Evolutionary conservation across 768 basidiomycete species (phyloP).

Genomic region (Leucocoprinus leucothites): DNA sequence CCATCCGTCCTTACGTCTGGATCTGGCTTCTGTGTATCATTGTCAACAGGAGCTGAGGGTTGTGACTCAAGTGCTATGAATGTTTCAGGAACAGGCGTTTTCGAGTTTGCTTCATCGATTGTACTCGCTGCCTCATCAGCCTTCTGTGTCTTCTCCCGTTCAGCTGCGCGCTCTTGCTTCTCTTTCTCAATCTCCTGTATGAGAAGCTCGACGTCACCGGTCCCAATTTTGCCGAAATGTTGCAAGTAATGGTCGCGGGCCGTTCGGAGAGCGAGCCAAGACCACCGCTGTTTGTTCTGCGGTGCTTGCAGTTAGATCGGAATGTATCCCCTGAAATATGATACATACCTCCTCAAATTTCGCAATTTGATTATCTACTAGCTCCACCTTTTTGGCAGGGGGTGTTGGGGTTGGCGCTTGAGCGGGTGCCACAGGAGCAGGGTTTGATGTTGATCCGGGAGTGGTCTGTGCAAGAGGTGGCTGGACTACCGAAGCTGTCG

Average conservation of each 20-base stretch:
- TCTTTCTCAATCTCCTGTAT: constrained; percentile 49
- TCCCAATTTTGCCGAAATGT: constrained; percentile 81
- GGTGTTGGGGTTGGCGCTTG: constrained; percentile 23
- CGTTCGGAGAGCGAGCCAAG: constrained; percentile 79
- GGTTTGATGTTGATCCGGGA: constrained; percentile 23
- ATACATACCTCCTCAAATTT: constrained; percentile 60
- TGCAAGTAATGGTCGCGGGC: constrained; percentile 71
- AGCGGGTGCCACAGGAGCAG: constrained; percentile 23
- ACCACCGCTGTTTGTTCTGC: constrained; percentile 73
- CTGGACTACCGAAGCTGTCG: constrained; percentile 19
- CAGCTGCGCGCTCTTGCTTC: constrained; percentile 22
- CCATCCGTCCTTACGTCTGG: constrained; percentile 53
- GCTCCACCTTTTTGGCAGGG: constrained; percentile 16
- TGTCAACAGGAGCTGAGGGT: constrained; percentile 14
- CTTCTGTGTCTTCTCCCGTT: constrained; percentile 33
- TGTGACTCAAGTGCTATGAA: constrained; percentile 20
- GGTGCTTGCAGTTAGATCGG: constrained; percentile 6
- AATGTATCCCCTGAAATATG: constrained; percentile 2
- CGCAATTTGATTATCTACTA: constrained; percentile 47
- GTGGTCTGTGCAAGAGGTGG: constrained; percentile 23
- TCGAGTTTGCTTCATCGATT: constrained; percentile 31
- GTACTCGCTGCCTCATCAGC: constrained; percentile 32
- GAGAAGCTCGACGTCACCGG: constrained; percentile 63
- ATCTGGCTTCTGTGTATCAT: constrained; percentile 29
- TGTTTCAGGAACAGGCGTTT: constrained; percentile 24